Evolutionary conservation across 371 early-diverging fungal species (phyloP).

Genomic region (Mortierella sp.): DNA sequence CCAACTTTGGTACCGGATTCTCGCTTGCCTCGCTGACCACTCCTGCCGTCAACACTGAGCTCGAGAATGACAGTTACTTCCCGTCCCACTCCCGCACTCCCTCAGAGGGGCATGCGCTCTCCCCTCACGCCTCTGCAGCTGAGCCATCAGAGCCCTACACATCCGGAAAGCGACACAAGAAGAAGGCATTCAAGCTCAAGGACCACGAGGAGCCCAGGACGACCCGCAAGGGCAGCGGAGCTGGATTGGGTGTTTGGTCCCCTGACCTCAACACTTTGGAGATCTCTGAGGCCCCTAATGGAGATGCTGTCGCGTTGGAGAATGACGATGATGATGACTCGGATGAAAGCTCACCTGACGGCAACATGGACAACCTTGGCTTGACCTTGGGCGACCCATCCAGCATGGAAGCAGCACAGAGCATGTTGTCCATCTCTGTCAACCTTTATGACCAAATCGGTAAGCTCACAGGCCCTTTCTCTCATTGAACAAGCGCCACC

Average conservation of each 20-base stretch:
- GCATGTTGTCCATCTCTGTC: slow-evolving; percentile 71
- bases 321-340: slow-evolving; percentile 42
- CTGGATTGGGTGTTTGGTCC: slow-evolving; percentile 22
- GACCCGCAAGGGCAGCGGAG: slow-evolving; percentile 33
- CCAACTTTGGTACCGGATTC: slow-evolving; percentile 60
- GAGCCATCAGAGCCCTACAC: slow-evolving; percentile 29
- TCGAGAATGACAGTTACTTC: slow-evolving; percentile 53
- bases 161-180: slow-evolving; percentile 27
- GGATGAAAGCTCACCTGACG: slow-evolving; percentile 47
- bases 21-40: slow-evolving; percentile 41
- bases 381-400: slow-evolving; percentile 79
- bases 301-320: slow-evolving; percentile 13
- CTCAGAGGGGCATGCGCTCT: slow-evolving; percentile 57
- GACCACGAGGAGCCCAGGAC: slow-evolving; percentile 61
- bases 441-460: slow-evolving; percentile 87
- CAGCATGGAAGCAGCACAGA: slow-evolving; percentile 73
- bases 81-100: slow-evolving; percentile 31
- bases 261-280: slow-evolving; percentile 37
- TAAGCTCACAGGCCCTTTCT: slow-evolving; percentile 13
- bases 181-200: slow-evolving; percentile 64
- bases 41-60: slow-evolving; percentile 36
- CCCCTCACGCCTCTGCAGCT: slow-evolving; percentile 33
- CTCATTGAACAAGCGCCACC: not conserved
- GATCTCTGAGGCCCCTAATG: slow-evolving; percentile 30
- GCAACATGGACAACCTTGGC: slow-evolving; percentile 63